Percentiles rank a stretch among this genome's conserved stretches.
Evolutionary conservation across 164 flowering plant genomes (phyloP).

Genomic region (Tetrastigma voinierianum): DNA sequence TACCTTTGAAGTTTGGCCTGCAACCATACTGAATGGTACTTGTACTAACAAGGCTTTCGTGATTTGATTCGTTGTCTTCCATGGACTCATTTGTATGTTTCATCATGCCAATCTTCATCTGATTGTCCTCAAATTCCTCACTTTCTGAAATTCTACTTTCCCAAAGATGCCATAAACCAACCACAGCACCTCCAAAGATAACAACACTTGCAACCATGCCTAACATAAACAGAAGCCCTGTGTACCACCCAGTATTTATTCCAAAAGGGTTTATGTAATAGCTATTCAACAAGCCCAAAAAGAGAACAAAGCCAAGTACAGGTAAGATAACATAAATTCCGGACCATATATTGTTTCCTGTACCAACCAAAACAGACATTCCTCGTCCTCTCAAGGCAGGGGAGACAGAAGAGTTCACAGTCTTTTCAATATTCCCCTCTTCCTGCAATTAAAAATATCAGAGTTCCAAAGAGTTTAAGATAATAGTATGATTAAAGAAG

Average conservation of each 20-base stretch:
- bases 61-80: constrained; percentile 8
- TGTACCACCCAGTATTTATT: constrained; percentile 65
- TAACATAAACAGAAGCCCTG: constrained; percentile 58
- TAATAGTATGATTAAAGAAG: neutral
- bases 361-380: constrained; percentile 84
- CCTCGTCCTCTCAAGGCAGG: constrained; percentile 30
- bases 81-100: constrained; percentile 8
- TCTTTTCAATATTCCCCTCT: constrained; percentile 43
- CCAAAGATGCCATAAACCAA: constrained; percentile 69
- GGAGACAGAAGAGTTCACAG: constrained; percentile 21
- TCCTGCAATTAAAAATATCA: constrained; percentile 50
- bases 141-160: constrained; percentile 32
- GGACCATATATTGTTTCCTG: constrained; percentile 73
- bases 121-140: constrained; percentile 26
- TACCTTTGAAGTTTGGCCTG: constrained; percentile 81
- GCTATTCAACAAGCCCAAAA: constrained; percentile 39
- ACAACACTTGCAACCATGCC: constrained; percentile 69
- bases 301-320: constrained; percentile 54
- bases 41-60: constrained; percentile 24
- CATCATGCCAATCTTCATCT: constrained; percentile 9
- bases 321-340: constrained; percentile 61
- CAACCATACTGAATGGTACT: constrained; percentile 48
- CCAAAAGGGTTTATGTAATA: constrained; percentile 56
- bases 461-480: neutral
- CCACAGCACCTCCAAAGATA: constrained; percentile 71